Evolutionary conservation across 2,329 filamentous ascomycete genomes (phyloP).

Genomic region (Amesomyces nigricolor): DNA sequence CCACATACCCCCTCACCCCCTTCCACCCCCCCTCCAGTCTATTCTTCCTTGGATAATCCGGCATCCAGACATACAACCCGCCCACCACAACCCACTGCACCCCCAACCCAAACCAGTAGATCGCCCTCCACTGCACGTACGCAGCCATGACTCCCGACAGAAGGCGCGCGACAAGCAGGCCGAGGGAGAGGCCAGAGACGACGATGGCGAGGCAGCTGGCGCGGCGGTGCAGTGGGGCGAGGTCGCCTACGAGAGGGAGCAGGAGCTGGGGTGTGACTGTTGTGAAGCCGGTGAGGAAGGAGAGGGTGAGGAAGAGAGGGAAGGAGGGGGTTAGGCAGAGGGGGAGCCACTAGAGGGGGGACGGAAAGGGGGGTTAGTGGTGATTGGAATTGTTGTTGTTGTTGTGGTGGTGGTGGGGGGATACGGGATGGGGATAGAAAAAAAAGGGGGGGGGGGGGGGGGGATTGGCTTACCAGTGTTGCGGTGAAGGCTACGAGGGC

Average conservation of each 20-base stretch:
- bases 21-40: conserved; percentile 37
- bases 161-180: conserved; percentile 69
- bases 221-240: conserved; percentile 63
- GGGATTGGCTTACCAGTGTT: conserved; percentile 48
- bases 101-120: conserved; percentile 73
- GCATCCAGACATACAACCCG: conserved; percentile 67
- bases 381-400: background rate
- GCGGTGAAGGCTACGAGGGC: conserved; percentile 62
- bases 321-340: conserved; percentile 65
- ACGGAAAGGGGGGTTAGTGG: too few species aligned
- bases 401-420: background rate
- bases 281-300: conserved; percentile 68
- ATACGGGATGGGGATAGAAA: background rate
- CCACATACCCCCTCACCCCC: conserved; percentile 49
- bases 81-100: conserved; percentile 62
- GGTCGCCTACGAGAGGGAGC: conserved; percentile 74
- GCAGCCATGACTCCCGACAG: conserved; percentile 70
- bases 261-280: conserved; percentile 77
- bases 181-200: conserved; percentile 67
- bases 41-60: conserved; percentile 73
- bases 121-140: conserved; percentile 63
- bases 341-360: conserved; percentile 52
- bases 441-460: background rate
- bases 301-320: conserved; percentile 59
- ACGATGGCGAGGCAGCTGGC: conserved; percentile 68